Base-by-base conservation (phyloP, 2,329 filamentous ascomycete genomes). In the Trichoderma sp. region DNA sequence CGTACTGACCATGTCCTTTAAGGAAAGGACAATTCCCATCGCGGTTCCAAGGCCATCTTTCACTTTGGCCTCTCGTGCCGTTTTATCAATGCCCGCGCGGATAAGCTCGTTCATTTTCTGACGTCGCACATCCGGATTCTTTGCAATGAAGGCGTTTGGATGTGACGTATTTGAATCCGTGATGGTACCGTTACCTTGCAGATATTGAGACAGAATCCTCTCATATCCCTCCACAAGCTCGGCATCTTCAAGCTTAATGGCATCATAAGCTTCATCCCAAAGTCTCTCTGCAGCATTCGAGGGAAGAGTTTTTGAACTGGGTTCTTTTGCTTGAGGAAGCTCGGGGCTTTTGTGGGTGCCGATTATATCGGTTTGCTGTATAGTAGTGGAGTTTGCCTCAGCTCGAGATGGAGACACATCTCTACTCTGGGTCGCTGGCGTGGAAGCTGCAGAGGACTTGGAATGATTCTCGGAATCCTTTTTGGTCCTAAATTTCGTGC, bases 101-200 rank as follows among this genome's bases (percentile, higher is more conserved):
- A 84, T 78, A 12, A 85, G 71, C 62, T 78, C 75, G 21, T 79
- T 67, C 81, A 85, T 84, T 62, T 84, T 79, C 31, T 50, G 29
- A 24, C 71, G 75, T 74, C 79, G 65, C 12, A n/a, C 31, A 27
- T 45, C 33, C 7, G n/a, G 14, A 63, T 59, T 41, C 18, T 27
- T 18, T 8, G 63, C 33, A 29, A 33, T 62, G 29, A 77, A 75
- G 9, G 24, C 27, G 21, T 77, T 75, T 9, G 59, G 16, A 16
- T 12, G 11, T 2, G 75, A 27, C 3, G 38, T 50, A 21, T 41
- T 27, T 9, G 11, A 24, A 18, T n/a, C 9, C 12, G 59, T 50
- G 3, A 4, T 67, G 16, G 24, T 6, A 14, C 64, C 53, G 29
- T 74, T 53, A 9, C 66, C 21, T 2, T 50, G 8, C 6, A 80